Conservation (phyloP, 768 basidiomycete species). For the Cystobasidium ongulense region DNA sequence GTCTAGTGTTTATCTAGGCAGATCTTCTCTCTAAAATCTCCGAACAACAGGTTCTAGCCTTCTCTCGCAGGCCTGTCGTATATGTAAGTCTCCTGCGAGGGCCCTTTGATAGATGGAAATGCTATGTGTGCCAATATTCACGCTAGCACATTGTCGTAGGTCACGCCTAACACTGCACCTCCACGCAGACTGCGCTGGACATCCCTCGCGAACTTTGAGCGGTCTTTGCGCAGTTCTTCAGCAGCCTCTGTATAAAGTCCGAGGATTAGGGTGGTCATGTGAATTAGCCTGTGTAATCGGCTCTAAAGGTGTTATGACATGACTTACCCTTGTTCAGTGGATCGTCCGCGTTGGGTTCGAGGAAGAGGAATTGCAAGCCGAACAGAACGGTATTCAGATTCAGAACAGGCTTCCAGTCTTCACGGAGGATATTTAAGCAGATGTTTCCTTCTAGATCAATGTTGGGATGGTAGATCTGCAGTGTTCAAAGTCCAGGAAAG, state of each 20-base stretch:
- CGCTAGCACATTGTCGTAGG: constrained; percentile 63
- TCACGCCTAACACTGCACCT: constrained; percentile 62
- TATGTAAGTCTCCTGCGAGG: no score
- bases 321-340: constrained; percentile 92
- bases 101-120: no score
- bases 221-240: constrained; percentile 78
- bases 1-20: no score
- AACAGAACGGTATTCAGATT: constrained; percentile 98
- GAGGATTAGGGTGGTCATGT: neutral
- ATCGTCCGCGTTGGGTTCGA: constrained; percentile 97
- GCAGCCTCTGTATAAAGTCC: constrained; percentile 67
- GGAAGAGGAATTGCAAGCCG: constrained; percentile 92
- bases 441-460: constrained; percentile 97
- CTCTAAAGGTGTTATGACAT: neutral
- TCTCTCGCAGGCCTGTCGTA: neutral
- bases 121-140: no score
- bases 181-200: constrained; percentile 85
- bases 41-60: no score
- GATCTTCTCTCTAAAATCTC: no score
- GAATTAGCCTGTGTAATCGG: neutral
- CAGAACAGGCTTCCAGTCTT: constrained; percentile 99
- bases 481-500: no score
- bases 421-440: constrained; percentile 93
- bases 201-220: constrained; percentile 71
- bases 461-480: constrained; percentile 95